Evolutionary conservation across 1,284 basidiomycete species (phyloP), one percentile per base, ranked within the genome.

Genomic region (Peniophora sp.): DNA sequence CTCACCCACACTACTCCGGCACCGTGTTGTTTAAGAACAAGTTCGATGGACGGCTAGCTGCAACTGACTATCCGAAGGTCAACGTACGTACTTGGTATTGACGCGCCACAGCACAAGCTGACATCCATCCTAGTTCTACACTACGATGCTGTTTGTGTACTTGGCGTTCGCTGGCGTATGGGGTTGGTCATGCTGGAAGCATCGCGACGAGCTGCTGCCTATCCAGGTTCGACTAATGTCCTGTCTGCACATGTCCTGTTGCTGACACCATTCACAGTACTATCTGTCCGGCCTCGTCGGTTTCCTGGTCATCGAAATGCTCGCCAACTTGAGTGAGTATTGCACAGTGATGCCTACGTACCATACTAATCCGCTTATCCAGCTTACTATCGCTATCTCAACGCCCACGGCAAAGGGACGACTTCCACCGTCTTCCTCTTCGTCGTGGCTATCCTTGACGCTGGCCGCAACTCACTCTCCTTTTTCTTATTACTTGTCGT

Each of bases 41-140:
- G 2, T 98, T 98, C 64, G 71, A 88, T 36, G 96, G 96, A 35
- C 81, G 91, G 64, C 75, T 99, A 17, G 82, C 96, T 3, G 94
- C 95, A 3, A 81, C 89, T 2, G 96, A 99, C 65, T 97, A 97
- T 65, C 96, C 96, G n/a, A 99, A 99, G 80, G 89, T 98, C 61
- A 86, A 82, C 55, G 92, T 96, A 65, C 63, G 88, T 41, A n/a
- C 6, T 41, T 41, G n/a, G 37, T 15, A 5, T 8, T 41, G 8
- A 41, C n/a, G 8, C 15, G 37, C 15, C 18, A 17, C n/a, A 17
- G 15, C 8, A n/a, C 37, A 20, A 8, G 15, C 37, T 41, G 15
- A 41, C 37, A 8, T 8, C 15, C 12, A 3, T 43, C 50, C 12
- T 48, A 46, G 32, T 97, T 98, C 68, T 98, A 98, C 70, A 81